phyloP scores from a whole-genome alignment of 2,329 filamentous ascomycete species.

The Diaporthe citriasiana region DNA sequence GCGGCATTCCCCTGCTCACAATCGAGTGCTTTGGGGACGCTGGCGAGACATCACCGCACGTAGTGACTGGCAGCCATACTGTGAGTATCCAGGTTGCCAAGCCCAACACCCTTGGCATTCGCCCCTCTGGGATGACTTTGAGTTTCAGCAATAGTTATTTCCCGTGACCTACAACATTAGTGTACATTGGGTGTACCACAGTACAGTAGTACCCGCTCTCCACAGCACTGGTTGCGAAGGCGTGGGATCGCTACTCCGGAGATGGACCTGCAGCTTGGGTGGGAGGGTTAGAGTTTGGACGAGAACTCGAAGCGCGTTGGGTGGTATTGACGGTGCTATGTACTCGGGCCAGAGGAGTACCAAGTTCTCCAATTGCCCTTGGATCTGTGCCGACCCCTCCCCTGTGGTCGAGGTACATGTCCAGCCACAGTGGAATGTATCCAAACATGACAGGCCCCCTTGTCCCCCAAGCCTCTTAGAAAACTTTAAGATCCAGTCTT shows the following conservation, averaged over 20 bases:
- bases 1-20: neutral
- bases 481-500: slow-evolving; percentile 35
- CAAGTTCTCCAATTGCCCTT: neutral
- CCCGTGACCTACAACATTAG: neutral
- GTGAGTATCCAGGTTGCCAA: slow-evolving; percentile 13
- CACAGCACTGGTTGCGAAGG: slow-evolving; percentile 9
- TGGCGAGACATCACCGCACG: neutral
- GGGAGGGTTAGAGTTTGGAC: slow-evolving; percentile 34
- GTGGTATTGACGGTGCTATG: slow-evolving; percentile 10
- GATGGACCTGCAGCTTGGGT: slow-evolving; percentile 24
- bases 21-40: neutral
- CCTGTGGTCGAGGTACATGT: slow-evolving; percentile 2
- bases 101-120: slow-evolving; percentile 21
- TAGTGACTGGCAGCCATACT: neutral
- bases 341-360: slow-evolving; percentile 20
- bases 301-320: slow-evolving; percentile 9
- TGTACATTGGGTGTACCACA: too few relatives aligned
- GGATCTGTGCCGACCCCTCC: slow-evolving; percentile 39
- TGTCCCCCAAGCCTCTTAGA: neutral
- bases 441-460: slow-evolving; percentile 14
- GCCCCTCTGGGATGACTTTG: slow-evolving; percentile 40
- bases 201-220: slow-evolving; percentile 13
- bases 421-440: slow-evolving; percentile 8
- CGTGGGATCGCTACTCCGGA: slow-evolving; percentile 30
- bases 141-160: slow-evolving; percentile 36